Conservation (phyloP, 23 red algal species). For the Chondrus crispus region DNA sequence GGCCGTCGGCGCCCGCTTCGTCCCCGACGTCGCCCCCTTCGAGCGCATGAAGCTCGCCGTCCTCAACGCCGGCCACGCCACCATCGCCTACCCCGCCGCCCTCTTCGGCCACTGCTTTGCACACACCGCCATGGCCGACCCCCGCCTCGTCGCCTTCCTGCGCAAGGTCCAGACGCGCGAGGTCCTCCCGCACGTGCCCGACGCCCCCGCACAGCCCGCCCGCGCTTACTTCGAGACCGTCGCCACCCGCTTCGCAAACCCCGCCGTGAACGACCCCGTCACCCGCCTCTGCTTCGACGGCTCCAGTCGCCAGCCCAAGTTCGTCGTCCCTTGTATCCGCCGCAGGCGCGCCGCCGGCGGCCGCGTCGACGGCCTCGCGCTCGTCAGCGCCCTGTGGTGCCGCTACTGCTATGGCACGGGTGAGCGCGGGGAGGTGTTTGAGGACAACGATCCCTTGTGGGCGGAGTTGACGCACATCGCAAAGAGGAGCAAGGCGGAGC, state of each 20-base stretch:
- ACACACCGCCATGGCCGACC: conserved; percentile 30
- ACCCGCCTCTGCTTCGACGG: conserved; percentile 36
- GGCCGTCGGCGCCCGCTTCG: conserved; percentile 13
- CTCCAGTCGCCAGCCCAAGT: conserved; percentile 24
- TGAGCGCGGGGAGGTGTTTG: neutral
- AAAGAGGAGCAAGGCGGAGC: neutral
- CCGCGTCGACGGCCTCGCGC: neutral
- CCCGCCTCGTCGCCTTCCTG: neutral
- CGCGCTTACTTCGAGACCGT: neutral
- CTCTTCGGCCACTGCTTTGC: conserved; percentile 12
- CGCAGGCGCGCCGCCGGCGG: neutral
- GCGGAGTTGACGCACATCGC: neutral
- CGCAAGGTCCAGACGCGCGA: neutral
- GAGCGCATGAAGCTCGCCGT: conserved; percentile 51
- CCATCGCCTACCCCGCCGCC: conserved; percentile 16
- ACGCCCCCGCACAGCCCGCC: neutral
- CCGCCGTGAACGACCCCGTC: conserved; percentile 8
- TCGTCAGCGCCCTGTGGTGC: conserved; percentile 31
- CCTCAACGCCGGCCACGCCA: conserved; percentile 28
- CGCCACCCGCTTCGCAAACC: conserved; percentile 18
- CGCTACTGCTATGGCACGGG: conserved; percentile 4
- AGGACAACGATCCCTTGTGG: conserved; percentile 15
- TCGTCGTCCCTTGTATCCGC: conserved; percentile 18
- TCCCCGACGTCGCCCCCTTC: conserved; percentile 8
- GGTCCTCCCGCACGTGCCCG: neutral